Conservation (phyloP, 495 filamentous ascomycete genomes). For the Elasticomyces elasticus region DNA sequence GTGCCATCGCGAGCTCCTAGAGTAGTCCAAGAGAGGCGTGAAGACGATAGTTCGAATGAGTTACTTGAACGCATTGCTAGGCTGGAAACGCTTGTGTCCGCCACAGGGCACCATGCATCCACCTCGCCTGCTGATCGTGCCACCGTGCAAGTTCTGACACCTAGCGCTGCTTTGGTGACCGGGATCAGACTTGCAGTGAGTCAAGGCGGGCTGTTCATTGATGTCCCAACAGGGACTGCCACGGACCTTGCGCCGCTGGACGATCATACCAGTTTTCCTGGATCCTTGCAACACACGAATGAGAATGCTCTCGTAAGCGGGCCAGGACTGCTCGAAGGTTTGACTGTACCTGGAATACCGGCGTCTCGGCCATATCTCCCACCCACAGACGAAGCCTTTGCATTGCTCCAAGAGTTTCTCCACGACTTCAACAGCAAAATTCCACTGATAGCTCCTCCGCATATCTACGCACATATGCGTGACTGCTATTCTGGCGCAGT, state of each 20-base stretch:
- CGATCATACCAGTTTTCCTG: too few relatives aligned
- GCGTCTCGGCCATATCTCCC: not conserved
- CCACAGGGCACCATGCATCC: not conserved
- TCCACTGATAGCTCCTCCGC: not conserved
- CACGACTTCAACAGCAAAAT: conserved; percentile 5
- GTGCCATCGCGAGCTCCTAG: not conserved
- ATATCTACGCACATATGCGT: not conserved
- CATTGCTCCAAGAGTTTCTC: not conserved
- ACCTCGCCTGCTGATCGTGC: too few relatives aligned
- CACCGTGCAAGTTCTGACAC: too few relatives aligned
- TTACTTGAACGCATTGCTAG: not conserved
- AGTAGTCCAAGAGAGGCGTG: not conserved
- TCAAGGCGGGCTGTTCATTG: too few relatives aligned
- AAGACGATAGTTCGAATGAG: not conserved
- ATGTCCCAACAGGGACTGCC: too few relatives aligned
- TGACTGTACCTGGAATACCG: too few relatives aligned
- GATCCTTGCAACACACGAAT: too few relatives aligned
- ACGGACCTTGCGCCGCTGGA: too few relatives aligned
- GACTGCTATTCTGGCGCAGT: conserved; percentile 5
- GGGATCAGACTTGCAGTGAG: too few relatives aligned
- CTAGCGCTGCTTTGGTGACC: too few relatives aligned
- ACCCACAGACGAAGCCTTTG: not conserved
- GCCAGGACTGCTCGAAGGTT: not conserved
- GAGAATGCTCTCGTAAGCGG: not conserved
- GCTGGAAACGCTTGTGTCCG: not conserved